A percentile compares a stretch with the other conserved stretches of the same genome.
These are phyloP conservation scores for Exsudoporus frostii DNA, from an alignment of 768 basidiomycete species.

Conservation along the genomic window DNA sequence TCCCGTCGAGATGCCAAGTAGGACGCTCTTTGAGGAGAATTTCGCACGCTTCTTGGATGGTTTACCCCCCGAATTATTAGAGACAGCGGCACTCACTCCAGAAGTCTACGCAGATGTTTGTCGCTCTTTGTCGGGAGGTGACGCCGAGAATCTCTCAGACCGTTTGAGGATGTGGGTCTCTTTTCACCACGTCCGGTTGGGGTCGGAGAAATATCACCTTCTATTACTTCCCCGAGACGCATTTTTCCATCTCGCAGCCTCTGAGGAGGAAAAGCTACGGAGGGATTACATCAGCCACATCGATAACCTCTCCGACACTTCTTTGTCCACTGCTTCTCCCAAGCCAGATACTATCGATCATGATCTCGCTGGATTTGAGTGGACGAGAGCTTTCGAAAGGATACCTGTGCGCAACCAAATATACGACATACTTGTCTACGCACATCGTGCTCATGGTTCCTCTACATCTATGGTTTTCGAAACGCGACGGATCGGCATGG, in stretches of 20 bases:
- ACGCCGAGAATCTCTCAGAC: constrained; percentile 32
- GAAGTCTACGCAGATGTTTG: constrained; percentile 54
- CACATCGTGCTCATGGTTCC: constrained; percentile 57
- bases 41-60: constrained; percentile 47
- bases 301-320: constrained; percentile 19
- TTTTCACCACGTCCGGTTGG: constrained; percentile 59
- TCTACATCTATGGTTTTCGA: constrained; percentile 55
- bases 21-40: constrained; percentile 49
- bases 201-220: constrained; percentile 56
- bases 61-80: constrained; percentile 53
- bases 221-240: constrained; percentile 60
- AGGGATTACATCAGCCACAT: constrained; percentile 44
- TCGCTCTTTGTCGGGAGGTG: constrained; percentile 41
- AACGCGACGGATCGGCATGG: constrained; percentile 56
- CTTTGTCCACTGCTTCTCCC: constrained; percentile 12
- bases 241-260: constrained; percentile 48
- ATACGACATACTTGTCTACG: constrained; percentile 66
- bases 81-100: constrained; percentile 55
- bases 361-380: constrained; percentile 30
- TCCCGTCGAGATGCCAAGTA: constrained; percentile 58
- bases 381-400: constrained; percentile 50
- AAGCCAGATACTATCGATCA: constrained; percentile 17
- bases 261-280: constrained; percentile 49
- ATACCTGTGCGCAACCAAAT: constrained; percentile 65
- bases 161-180: constrained; percentile 52